phyloP scores from a whole-genome alignment of 2,329 filamentous ascomycete genomes.

The Colletotrichum destructivum region DNA sequence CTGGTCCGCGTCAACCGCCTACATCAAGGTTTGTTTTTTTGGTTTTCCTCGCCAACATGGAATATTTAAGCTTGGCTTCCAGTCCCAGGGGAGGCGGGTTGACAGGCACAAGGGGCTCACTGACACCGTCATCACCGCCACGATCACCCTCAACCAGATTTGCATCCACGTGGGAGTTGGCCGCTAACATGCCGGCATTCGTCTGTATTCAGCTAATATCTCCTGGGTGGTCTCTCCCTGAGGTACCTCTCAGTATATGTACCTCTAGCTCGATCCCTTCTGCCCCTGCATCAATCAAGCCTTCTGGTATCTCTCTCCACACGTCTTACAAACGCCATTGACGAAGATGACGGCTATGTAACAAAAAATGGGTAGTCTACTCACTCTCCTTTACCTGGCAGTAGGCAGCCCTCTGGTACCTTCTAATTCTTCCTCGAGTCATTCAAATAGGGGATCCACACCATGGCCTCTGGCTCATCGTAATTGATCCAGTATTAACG shows the following conservation, averaged over 20 bases:
- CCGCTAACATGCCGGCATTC: slow-evolving; percentile 18
- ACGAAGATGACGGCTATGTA: slow-evolving; percentile 25
- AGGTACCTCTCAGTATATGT: neutral
- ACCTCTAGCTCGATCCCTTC: slow-evolving; percentile 6
- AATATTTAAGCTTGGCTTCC: neutral
- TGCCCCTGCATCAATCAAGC: slow-evolving; percentile 24
- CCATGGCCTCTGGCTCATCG: neutral
- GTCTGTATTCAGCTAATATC: slow-evolving; percentile 24
- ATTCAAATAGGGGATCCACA: neutral
- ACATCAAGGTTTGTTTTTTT: neutral
- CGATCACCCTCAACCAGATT: slow-evolving; percentile 7
- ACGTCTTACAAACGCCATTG: slow-evolving; percentile 38
- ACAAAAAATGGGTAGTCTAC: slow-evolving; percentile 26
- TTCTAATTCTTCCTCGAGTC: slow-evolving; percentile 7
- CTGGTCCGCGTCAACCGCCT: slow-evolving; percentile 17
- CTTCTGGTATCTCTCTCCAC: slow-evolving; percentile 39
- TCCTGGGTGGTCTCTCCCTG: neutral
- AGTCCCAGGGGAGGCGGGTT: neutral
- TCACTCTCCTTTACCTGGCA: neutral
- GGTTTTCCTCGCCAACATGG: neutral
- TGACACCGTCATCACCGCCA: neutral
- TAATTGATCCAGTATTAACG: neutral
- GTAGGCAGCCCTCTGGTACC: slow-evolving; percentile 17
- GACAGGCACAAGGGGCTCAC: neutral
- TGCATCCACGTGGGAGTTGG: neutral